Evolutionary conservation across 2,329 filamentous ascomycete genomes (phyloP), one percentile per base, ranked within the genome.

Genomic region (Colletotrichum karsti): DNA sequence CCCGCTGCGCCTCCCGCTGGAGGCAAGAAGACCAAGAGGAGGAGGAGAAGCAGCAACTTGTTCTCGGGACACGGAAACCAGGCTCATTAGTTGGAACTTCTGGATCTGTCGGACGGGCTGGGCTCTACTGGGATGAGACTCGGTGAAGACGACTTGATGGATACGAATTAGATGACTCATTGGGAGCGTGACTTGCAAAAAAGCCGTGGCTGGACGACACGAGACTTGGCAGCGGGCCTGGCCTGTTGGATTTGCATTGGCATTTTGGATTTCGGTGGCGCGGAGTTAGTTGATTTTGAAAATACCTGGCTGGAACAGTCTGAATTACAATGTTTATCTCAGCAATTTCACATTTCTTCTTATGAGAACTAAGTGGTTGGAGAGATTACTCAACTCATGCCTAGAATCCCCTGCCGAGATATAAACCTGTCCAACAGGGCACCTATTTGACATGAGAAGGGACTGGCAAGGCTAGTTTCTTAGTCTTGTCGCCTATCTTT

Each of bases 241-340:
- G 53, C 30, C 44, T 35, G n/a, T 48, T 20, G 37, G 37, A 10
- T 51, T 22, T 30, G 33, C 10, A 37, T 50, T 26, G 53, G 22
- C 30, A 20, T 26, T 4, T 20, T 37, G 15, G 6, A 22, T 28
- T 20, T 22, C 24, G 13, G 9, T 7, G 1, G 20, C 12, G 63
- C 12, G 63, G 42, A 41, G 28, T 54, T 64, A 2, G 15, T 33
- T 42, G 24, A 41, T 20, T 10, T 53, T 54, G 20, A 10, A 59
- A 54, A 59, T 54, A 59, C 53, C 65, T 59, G 65, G 60, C 65
- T 65, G 54, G 65, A 59, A 59, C 60, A 59, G 65, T 55, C 59
- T 18, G 15, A 54, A 62, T 42, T 37, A 18, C 22, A 41, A 28
- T 20, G n/a, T 60, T 51, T 28, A 26, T 46, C 30, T 57, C 6